Conservation (phyloP, 306 rosid species). For the Chamaecrista fasciculata region DNA sequence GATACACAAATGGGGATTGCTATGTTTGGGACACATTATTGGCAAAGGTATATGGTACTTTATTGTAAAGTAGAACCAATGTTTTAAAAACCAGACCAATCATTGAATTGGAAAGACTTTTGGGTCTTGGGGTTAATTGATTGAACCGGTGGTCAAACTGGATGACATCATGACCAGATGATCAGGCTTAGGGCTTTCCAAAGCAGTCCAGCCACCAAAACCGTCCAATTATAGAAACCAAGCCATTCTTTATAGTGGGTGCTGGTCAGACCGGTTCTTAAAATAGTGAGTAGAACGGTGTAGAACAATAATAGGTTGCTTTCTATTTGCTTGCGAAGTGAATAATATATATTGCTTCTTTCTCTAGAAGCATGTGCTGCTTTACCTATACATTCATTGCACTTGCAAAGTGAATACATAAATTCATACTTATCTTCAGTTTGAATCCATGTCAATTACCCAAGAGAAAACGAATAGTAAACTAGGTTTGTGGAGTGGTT, state of each 20-base stretch:
- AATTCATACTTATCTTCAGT: not conserved
- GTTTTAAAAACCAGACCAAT: too few relatives aligned
- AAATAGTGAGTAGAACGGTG: too few relatives aligned
- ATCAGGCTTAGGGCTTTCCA: too few relatives aligned
- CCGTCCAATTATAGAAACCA: too few relatives aligned
- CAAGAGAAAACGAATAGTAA: not conserved
- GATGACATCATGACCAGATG: too few relatives aligned
- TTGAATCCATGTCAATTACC: not conserved
- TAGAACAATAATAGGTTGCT: not conserved
- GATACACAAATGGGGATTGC: slow-evolving; percentile 79
- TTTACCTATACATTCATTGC: not conserved
- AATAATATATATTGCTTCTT: not conserved
- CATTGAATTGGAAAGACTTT: too few relatives aligned
- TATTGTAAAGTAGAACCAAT: slow-evolving; percentile 20
- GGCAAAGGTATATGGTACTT: slow-evolving; percentile 63
- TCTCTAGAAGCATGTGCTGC: not conserved
- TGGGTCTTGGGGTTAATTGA: too few relatives aligned
- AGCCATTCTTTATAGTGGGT: too few relatives aligned
- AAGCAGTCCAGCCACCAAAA: too few relatives aligned
- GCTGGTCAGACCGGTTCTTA: too few relatives aligned
- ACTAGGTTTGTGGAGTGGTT: not conserved
- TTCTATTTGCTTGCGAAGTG: not conserved
- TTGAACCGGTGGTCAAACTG: too few relatives aligned
- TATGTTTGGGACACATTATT: slow-evolving; percentile 92
- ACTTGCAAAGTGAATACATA: too few relatives aligned